Conservation (phyloP, 306 rosid species). For the Prosopis cineraria region DNA sequence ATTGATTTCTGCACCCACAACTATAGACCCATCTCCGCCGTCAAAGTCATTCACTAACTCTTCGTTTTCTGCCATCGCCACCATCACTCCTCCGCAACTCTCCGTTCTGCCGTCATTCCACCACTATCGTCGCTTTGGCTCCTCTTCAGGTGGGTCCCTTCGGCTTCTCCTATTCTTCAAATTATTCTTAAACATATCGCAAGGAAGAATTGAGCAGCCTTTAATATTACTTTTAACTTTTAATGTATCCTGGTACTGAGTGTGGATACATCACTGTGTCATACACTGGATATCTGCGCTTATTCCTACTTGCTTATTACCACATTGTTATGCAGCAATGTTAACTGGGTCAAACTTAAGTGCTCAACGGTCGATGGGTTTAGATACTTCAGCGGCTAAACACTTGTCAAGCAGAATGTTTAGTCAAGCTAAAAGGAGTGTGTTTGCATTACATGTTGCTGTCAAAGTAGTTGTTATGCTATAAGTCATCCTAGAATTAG, state of each 20-base stretch:
- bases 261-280: background rate
- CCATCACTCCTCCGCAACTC: conserved; percentile 33
- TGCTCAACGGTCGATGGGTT: background rate
- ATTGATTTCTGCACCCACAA: background rate
- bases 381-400: background rate
- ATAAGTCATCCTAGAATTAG: background rate
- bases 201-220: background rate
- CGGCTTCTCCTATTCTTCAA: background rate
- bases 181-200: background rate
- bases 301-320: background rate
- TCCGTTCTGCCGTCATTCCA: conserved; percentile 18
- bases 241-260: too few species aligned
- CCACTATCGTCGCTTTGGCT: conserved; percentile 40
- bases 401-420: background rate
- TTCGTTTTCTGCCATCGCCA: conserved; percentile 29
- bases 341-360: background rate
- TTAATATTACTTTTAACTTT: background rate
- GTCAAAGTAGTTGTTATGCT: background rate
- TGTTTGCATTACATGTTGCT: background rate
- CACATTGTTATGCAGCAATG: background rate
- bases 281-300: background rate
- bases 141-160: conserved; percentile 39
- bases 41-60: conserved; percentile 16
- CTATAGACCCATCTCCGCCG: background rate
- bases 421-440: background rate